These are phyloP conservation scores for Coemansia sp. DNA, from an alignment of 192 early-diverging fungal species.

Conservation along the genomic window DNA sequence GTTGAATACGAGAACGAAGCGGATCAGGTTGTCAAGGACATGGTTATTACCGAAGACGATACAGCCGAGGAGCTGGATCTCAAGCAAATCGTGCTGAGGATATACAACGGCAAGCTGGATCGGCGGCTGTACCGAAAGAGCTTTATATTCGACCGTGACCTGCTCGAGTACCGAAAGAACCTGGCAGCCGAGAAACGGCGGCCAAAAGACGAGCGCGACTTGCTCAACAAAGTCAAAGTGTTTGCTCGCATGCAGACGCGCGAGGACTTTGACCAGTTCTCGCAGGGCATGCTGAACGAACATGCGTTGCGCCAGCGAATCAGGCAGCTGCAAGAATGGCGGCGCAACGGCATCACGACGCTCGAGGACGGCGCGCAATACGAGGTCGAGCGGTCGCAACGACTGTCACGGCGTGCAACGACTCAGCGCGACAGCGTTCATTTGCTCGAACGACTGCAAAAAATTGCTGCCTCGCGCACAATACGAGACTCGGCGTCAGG, in stretches of 20 bases:
- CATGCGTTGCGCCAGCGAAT: constrained; percentile 76
- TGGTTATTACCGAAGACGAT: constrained; percentile 87
- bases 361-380: constrained; percentile 74
- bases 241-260: constrained; percentile 85
- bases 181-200: constrained; percentile 78
- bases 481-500: constrained; percentile 4
- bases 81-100: constrained; percentile 84
- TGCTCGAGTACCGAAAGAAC: constrained; percentile 85
- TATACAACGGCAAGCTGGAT: constrained; percentile 88
- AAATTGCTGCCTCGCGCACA: constrained; percentile 34
- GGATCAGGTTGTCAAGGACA: constrained; percentile 91
- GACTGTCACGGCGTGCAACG: constrained; percentile 47
- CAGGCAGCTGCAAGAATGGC: constrained; percentile 83
- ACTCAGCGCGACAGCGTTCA: constrained; percentile 49
- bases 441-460: constrained; percentile 31
- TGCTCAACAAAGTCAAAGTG: constrained; percentile 73
- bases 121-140: constrained; percentile 79
- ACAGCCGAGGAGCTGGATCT: constrained; percentile 83
- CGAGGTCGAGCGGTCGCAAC: constrained; percentile 62
- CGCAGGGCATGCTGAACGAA: constrained; percentile 71
- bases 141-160: constrained; percentile 84
- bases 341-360: constrained; percentile 83
- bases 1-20: constrained; percentile 96
- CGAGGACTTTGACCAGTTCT: constrained; percentile 77
- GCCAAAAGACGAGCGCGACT: constrained; percentile 85